Base-by-base conservation (phyloP, 208 protist genomes). In the Trypanosoma conorhini region DNA sequence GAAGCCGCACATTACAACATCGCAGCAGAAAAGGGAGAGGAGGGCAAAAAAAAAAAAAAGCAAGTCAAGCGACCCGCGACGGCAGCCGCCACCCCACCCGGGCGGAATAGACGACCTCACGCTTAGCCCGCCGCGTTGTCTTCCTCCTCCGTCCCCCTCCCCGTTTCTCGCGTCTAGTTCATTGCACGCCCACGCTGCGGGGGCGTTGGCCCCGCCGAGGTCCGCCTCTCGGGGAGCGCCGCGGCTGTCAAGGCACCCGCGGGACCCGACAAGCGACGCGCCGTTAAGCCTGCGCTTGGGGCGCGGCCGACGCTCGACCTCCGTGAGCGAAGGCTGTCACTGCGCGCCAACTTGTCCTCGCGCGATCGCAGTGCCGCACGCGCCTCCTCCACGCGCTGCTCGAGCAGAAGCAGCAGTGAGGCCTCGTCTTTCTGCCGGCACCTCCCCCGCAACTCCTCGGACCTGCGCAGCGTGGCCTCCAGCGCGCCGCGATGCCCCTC, bases 301-400 rank as follows among this genome's bases (percentile, higher is more conserved):
- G 13, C 0, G 19, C 62, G 42, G n/a, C 28, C 30, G 9, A 58
- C 19, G 50, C 52, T 69, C 60, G 35, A 15, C 51, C 1, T 26
- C 30, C 33, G 52, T 12, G 33, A 48, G n/a, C 64, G 64, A 24
- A 46, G 19, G 26, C 35, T 62, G 31, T 70, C 56, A 30, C 38
- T 44, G 13, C 3, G 3, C 7, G 13, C 9, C 7, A 22, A 52
- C 21, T 22, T 52, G 48, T 22, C 48, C 7, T 70, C 56, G 35
- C 31, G 21, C 1, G 1, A 33, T 33, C 46, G 50, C 12, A 72
- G 59, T 30, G 35, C 42, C 35, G 19, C 66, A 30, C 50, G 30
- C n/a, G 73, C 65, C 66, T 67, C 68, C 4, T 22, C 44, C 61
- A 72, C 26, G 24, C 50, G 30, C 0, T 51, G 44, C 38, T 56